Evolutionary conservation across 2,329 filamentous ascomycete species (phyloP).

Genomic region (Penicillium sumatraense): DNA sequence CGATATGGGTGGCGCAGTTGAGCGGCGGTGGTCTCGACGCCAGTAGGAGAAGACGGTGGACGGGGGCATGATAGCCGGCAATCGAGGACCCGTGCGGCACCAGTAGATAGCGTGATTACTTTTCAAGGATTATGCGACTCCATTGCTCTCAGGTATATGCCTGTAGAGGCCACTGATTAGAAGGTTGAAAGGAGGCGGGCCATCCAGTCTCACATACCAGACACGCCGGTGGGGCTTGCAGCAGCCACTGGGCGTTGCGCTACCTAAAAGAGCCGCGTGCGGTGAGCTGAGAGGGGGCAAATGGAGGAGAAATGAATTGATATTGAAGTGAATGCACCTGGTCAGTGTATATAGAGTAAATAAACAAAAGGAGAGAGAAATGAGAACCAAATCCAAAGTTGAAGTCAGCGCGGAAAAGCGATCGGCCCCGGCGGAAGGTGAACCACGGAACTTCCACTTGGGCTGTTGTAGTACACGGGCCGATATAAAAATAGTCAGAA

Average conservation of each 20-base stretch:
- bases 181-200: constrained; percentile 17
- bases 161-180: constrained; percentile 17
- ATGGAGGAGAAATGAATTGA: not conserved
- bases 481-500: no score
- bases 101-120: constrained; percentile 11
- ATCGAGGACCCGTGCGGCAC: constrained; percentile 22
- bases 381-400: no score
- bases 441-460: no score
- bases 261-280: not conserved
- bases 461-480: no score
- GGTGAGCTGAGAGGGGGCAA: not conserved
- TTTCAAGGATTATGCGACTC: constrained; percentile 16
- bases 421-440: no score
- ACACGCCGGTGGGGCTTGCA: constrained; percentile 21
- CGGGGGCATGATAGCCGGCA: constrained; percentile 35
- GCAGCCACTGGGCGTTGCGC: constrained; percentile 14
- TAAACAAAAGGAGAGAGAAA: no score
- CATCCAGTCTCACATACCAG: constrained; percentile 25
- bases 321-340: not conserved
- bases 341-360: not conserved
- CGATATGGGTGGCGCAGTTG: constrained; percentile 34
- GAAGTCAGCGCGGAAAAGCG: no score
- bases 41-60: constrained; percentile 47
- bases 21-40: constrained; percentile 45
- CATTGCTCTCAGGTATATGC: constrained; percentile 21